Percentiles rank a stretch among this genome's conserved stretches.
These are phyloP conservation scores for Viola pubescens DNA, from an alignment of 441 rosid species.

Conservation along the genomic window DNA sequence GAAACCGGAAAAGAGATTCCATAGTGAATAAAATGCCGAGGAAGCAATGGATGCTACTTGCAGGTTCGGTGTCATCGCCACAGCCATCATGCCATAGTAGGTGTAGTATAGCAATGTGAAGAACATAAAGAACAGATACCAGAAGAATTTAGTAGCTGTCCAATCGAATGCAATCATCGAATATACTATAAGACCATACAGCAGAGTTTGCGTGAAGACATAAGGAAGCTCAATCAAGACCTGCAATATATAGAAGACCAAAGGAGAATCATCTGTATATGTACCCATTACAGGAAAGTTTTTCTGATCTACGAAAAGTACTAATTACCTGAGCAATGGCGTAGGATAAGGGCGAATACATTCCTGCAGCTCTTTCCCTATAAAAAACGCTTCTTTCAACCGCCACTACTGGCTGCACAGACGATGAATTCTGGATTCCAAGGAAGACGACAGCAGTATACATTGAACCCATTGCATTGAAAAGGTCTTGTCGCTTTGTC, in stretches of 20 bases:
- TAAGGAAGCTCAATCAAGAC: conserved; percentile 61
- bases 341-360: conserved; percentile 64
- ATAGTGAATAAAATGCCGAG: conserved; percentile 39
- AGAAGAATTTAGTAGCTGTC: conserved; percentile 51
- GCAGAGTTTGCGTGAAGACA: conserved; percentile 38
- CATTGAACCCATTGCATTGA: conserved; percentile 69
- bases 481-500: conserved; percentile 35
- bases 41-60: conserved; percentile 46
- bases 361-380: conserved; percentile 67
- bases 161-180: conserved; percentile 67
- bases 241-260: conserved; percentile 18
- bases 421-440: conserved; percentile 47
- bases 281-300: too few relatives aligned
- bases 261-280: neutral
- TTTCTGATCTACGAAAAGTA: neutral
- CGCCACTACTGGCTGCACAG: conserved; percentile 56
- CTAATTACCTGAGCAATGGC: conserved; percentile 37
- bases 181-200: conserved; percentile 54
- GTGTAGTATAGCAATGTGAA: conserved; percentile 64
- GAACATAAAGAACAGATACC: conserved; percentile 68
- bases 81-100: conserved; percentile 68
- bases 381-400: conserved; percentile 61
- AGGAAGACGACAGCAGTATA: conserved; percentile 54
- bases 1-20: conserved; percentile 69
- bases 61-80: conserved; percentile 59